Percentiles rank a stretch among this genome's conserved stretches.
phyloP scores from a whole-genome alignment of 1,284 basidiomycete genomes.

The Marasmius sp. region DNA sequence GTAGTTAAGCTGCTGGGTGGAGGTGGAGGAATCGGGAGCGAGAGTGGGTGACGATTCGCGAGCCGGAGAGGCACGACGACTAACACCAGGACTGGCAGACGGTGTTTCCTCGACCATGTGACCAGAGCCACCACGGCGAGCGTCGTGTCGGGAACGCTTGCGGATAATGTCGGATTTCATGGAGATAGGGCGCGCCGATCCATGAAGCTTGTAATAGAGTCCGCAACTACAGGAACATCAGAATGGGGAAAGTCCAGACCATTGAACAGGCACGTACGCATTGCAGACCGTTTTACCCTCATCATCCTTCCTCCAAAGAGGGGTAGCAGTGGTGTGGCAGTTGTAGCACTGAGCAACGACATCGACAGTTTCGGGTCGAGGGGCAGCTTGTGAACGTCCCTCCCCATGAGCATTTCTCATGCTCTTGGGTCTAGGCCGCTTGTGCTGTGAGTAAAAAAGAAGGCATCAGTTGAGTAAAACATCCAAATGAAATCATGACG shows the following conservation, averaged over 20 bases:
- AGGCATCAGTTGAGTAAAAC: background rate
- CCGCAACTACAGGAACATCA: constrained; percentile 33
- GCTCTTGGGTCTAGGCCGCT: constrained; percentile 79
- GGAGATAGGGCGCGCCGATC: constrained; percentile 76
- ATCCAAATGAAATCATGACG: constrained; percentile 24
- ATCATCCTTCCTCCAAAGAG: constrained; percentile 90
- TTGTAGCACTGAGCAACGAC: constrained; percentile 83
- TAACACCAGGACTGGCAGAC: constrained; percentile 70
- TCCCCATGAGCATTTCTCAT: constrained; percentile 76
- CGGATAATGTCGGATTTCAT: constrained; percentile 87
- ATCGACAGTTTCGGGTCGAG: constrained; percentile 57
- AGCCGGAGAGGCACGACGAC: constrained; percentile 68
- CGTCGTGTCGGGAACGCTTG: constrained; percentile 77
- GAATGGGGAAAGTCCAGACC: constrained; percentile 24
- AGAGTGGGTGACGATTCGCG: constrained; percentile 61
- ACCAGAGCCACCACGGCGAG: constrained; percentile 49
- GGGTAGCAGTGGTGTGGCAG: constrained; percentile 86
- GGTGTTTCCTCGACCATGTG: constrained; percentile 53
- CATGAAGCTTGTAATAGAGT: constrained; percentile 73
- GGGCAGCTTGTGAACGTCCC: constrained; percentile 57
- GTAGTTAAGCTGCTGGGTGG: constrained; percentile 38
- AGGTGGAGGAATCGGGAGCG: constrained; percentile 62
- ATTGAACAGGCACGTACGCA: constrained; percentile 54
- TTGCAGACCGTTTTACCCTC: constrained; percentile 92
- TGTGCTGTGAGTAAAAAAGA: constrained; percentile 52